Evolutionary conservation across 2,329 filamentous ascomycete species (phyloP).

Genomic region (Talaromyces pinophilus): DNA sequence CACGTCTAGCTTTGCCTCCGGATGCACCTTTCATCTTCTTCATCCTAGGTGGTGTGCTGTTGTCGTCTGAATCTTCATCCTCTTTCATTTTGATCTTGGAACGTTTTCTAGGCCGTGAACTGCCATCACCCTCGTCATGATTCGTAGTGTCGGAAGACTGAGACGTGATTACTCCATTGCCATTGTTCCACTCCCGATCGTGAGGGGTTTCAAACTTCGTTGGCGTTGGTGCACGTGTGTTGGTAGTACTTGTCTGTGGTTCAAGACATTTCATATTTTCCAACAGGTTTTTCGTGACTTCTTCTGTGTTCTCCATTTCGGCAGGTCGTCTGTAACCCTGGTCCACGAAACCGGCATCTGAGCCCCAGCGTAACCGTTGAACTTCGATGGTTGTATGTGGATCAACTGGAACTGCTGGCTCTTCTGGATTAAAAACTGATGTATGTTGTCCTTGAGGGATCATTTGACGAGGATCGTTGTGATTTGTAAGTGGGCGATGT

Average conservation of each 20-base stretch:
- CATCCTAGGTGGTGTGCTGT: conserved; percentile 40
- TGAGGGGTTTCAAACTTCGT: conserved; percentile 28
- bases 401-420: conserved; percentile 36
- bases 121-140: conserved; percentile 27
- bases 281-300: conserved; percentile 58
- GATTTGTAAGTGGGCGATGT: conserved; percentile 21
- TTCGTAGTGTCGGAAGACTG: conserved; percentile 25
- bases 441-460: conserved; percentile 40
- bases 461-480: conserved; percentile 26
- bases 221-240: conserved; percentile 63
- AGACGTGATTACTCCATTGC: conserved; percentile 19
- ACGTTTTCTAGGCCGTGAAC: conserved; percentile 36
- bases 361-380: conserved; percentile 63
- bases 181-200: conserved; percentile 25
- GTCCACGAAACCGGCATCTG: conserved; percentile 64
- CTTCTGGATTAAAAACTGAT: conserved; percentile 39
- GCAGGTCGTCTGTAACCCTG: conserved; percentile 62
- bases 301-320: conserved; percentile 60
- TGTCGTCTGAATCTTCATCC: conserved; percentile 43
- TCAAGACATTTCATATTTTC: conserved; percentile 61
- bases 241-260: conserved; percentile 59
- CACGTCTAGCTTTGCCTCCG: conserved; percentile 33
- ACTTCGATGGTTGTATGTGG: conserved; percentile 44
- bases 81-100: conserved; percentile 40
- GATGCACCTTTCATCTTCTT: conserved; percentile 53